A percentile compares a stretch with the other conserved stretches of the same genome.
Evolutionary conservation across 176 grass and related monocot species (phyloP).

Genomic region (Triticum urartu): DNA sequence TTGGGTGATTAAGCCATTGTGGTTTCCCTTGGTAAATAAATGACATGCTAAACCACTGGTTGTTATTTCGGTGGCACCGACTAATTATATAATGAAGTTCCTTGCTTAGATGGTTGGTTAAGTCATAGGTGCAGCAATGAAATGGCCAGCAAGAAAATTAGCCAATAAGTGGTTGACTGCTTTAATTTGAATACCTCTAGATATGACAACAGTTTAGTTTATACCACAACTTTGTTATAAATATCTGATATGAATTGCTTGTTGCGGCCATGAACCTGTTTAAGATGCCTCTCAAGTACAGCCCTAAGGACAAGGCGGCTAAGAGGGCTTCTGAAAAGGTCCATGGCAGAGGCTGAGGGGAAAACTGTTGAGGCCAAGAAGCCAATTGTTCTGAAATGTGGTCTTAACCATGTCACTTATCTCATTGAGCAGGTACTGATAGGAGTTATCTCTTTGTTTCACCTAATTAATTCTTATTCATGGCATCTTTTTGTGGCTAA

Average conservation of each 20-base stretch:
- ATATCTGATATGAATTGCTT: too few relatives aligned
- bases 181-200: neutral
- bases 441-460: neutral
- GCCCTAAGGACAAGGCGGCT: slow-evolving; percentile 47
- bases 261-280: slow-evolving; percentile 36
- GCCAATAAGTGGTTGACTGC: neutral
- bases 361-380: slow-evolving; percentile 32
- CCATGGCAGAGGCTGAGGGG: slow-evolving; percentile 57
- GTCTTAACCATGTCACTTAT: too few relatives aligned
- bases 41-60: too few relatives aligned
- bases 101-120: too few relatives aligned
- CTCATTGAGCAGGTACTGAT: slow-evolving; percentile 50
- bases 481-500: neutral
- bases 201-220: neutral
- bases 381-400: too few relatives aligned
- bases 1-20: too few relatives aligned
- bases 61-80: too few relatives aligned
- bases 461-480: neutral
- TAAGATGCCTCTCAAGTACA: slow-evolving; percentile 73
- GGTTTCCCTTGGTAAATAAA: too few relatives aligned
- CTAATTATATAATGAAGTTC: too few relatives aligned
- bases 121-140: too few relatives aligned
- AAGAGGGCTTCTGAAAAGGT: slow-evolving; percentile 47
- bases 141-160: too few relatives aligned
- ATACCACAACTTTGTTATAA: too few relatives aligned